Evolutionary conservation across 345 rosid genomes (phyloP).

Genomic region (Laguncularia racemosa): DNA sequence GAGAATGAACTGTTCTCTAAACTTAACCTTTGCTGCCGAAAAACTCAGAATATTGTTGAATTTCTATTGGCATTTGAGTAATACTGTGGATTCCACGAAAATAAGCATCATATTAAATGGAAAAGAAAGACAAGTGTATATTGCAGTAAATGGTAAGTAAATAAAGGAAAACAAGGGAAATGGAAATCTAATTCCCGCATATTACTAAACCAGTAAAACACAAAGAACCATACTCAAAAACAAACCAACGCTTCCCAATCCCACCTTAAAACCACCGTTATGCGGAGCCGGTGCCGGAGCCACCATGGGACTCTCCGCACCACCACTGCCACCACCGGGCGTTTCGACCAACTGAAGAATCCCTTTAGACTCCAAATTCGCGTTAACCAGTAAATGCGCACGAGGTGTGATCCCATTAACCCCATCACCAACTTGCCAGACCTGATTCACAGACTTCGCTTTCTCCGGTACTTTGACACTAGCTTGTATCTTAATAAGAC

Average conservation of each 20-base stretch:
- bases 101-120: too few relatives aligned
- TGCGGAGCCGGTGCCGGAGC: too few relatives aligned
- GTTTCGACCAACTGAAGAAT: constrained; percentile 22
- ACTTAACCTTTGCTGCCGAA: too few relatives aligned
- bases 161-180: too few relatives aligned
- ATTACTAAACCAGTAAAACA: too few relatives aligned
- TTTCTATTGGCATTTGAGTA: too few relatives aligned
- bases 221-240: neutral
- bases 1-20: too few relatives aligned
- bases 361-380: constrained; percentile 20
- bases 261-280: constrained; percentile 15
- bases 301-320: neutral
- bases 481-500: constrained; percentile 35
- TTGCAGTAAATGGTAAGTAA: too few relatives aligned
- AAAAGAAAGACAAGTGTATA: too few relatives aligned
- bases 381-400: constrained; percentile 15
- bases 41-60: too few relatives aligned
- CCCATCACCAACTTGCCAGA: constrained; percentile 74
- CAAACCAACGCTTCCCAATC: neutral
- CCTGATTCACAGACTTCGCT: constrained; percentile 48
- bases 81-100: too few relatives aligned
- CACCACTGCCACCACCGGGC: neutral
- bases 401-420: constrained; percentile 24
- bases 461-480: constrained; percentile 47
- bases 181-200: too few relatives aligned